phyloP scores from a whole-genome alignment of 2,329 filamentous ascomycete species.

The Ascochyta rabiei region DNA sequence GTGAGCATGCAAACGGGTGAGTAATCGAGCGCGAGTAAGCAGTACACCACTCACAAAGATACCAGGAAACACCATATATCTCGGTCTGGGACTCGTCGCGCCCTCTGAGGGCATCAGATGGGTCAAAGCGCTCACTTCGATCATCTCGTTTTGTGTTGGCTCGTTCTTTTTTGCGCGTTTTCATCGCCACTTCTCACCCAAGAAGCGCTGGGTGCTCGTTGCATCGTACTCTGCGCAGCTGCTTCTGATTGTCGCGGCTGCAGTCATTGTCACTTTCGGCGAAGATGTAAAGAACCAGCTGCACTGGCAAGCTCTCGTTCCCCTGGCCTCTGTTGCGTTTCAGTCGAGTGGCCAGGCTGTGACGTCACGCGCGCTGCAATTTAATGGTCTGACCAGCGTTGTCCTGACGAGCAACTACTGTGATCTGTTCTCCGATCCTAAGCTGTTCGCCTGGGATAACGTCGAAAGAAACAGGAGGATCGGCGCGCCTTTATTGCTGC shows the following conservation, averaged over 20 bases:
- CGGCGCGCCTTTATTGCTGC: constrained; percentile 58
- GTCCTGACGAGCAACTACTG: constrained; percentile 84
- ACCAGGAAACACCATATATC: constrained; percentile 74
- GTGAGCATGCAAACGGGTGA: constrained; percentile 82
- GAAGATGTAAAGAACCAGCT: constrained; percentile 48
- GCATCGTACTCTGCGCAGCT: constrained; percentile 50
- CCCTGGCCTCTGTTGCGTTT: constrained; percentile 73
- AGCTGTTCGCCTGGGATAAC: constrained; percentile 55
- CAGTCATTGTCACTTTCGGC: constrained; percentile 53
- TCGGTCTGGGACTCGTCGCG: constrained; percentile 73
- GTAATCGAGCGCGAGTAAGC: constrained; percentile 24
- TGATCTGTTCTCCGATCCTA: constrained; percentile 73
- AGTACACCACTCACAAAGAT: constrained; percentile 16
- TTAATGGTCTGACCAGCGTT: constrained; percentile 75
- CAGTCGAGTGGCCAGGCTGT: constrained; percentile 81
- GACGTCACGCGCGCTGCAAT: constrained; percentile 71
- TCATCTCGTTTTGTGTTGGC: constrained; percentile 73
- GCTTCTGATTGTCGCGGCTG: constrained; percentile 49
- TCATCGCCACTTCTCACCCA: constrained; percentile 67
- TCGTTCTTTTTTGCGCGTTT: constrained; percentile 74
- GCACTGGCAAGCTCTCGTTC: constrained; percentile 62
- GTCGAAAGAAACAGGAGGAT: constrained; percentile 60
- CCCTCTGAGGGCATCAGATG: constrained; percentile 62
- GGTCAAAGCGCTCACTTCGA: constrained; percentile 74
- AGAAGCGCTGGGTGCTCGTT: constrained; percentile 68